Conservation (phyloP, 495 filamentous ascomycete species). For the Penicillium pancosmium region DNA sequence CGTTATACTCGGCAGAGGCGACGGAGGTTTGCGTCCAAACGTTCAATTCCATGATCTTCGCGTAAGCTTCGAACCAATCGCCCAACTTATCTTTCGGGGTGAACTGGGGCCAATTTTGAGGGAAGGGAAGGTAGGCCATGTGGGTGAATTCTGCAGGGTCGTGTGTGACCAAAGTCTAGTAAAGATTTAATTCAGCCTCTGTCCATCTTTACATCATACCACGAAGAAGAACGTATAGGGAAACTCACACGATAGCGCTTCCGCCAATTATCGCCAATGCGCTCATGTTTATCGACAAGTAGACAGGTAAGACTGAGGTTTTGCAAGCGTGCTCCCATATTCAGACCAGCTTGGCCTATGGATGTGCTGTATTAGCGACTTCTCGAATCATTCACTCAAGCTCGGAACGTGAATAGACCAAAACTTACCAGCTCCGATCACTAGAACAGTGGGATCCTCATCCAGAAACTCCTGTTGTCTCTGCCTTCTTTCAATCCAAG, state of each 20-base stretch:
- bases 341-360: constrained; percentile 57
- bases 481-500: constrained; percentile 67
- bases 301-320: constrained; percentile 66
- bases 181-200: background rate
- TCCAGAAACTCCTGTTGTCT: constrained; percentile 58
- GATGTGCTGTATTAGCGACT: constrained; percentile 5
- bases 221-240: background rate
- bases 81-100: constrained; percentile 81
- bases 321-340: constrained; percentile 67
- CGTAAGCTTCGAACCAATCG: constrained; percentile 77
- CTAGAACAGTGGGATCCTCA: constrained; percentile 63
- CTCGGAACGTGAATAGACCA: constrained; percentile 8
- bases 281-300: constrained; percentile 65
- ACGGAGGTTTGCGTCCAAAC: constrained; percentile 66
- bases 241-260: constrained; percentile 54
- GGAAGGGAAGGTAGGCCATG: constrained; percentile 73
- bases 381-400: no score
- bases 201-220: background rate
- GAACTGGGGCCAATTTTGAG: constrained; percentile 66
- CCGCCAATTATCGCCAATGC: constrained; percentile 78
- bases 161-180: constrained; percentile 40
- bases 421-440: constrained; percentile 60
- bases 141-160: constrained; percentile 78
- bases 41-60: constrained; percentile 71
- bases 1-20: constrained; percentile 55